Evolutionary conservation across 2,329 filamentous ascomycete genomes (phyloP).

Genomic region (Aspergillus ochraceoroseus): DNA sequence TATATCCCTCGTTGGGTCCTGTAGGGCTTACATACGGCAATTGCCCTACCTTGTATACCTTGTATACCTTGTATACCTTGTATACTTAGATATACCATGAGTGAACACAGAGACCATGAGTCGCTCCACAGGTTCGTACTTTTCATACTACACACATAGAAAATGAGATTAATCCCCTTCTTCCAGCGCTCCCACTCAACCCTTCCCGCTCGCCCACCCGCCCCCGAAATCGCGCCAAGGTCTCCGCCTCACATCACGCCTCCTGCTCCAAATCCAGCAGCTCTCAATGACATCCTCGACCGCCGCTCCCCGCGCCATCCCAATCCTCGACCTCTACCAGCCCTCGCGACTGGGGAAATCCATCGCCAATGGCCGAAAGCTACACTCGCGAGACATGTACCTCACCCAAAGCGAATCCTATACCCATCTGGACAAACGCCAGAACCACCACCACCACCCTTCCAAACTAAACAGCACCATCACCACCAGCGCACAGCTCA

Average conservation of each 20-base stretch:
- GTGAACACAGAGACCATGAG: background rate
- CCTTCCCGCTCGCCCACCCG: conserved; percentile 31
- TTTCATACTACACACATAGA: too few relatives aligned
- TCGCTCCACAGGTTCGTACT: background rate
- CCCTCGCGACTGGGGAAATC: conserved; percentile 26
- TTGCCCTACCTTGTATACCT: too few relatives aligned
- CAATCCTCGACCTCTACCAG: conserved; percentile 32
- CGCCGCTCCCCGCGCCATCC: conserved; percentile 20
- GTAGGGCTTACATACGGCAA: too few relatives aligned
- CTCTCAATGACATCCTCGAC: conserved; percentile 16
- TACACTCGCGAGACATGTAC: conserved; percentile 28
- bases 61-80: too few relatives aligned
- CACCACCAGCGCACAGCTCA: too few relatives aligned
- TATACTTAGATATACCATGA: too few relatives aligned
- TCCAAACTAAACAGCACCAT: too few relatives aligned
- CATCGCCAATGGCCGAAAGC: conserved; percentile 21
- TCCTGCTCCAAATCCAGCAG: conserved; percentile 35
- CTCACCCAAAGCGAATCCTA: conserved; percentile 28
- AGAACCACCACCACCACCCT: too few relatives aligned
- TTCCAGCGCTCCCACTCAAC: conserved; percentile 18
- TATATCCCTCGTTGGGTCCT: too few relatives aligned
- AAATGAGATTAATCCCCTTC: background rate
- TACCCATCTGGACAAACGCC: too few relatives aligned
- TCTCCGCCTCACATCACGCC: conserved; percentile 27
- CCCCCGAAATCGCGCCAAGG: conserved; percentile 27